Evolutionary conservation across 495 filamentous ascomycete genomes (phyloP), one percentile per base, ranked within the genome.

Genomic region (Lasiosphaeria ovina): DNA sequence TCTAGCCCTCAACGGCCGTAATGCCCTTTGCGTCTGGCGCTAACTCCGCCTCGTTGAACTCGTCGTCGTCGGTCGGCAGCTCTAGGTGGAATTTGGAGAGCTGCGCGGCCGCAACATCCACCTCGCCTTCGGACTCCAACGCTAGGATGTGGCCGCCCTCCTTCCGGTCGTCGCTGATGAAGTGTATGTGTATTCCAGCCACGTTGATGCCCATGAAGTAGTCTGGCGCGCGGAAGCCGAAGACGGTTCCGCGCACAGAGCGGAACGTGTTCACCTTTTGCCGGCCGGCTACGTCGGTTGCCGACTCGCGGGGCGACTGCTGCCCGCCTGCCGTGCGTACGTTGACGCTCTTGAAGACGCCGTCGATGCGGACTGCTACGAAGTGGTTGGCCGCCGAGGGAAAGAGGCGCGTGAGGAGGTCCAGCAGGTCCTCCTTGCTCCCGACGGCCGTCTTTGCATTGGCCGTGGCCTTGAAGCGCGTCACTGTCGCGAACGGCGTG

Each of bases 181-280:
- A 83, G 61, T 84, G 81, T 50, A 82, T 48, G 65, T 84, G 81
- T 48, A 79, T 73, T 2, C 81, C 80, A 10, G 73, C 75, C 0
- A 84, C 78, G 38, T 76, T 76, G 50, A 84, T 70, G 10, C 80
- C 80, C 61, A 75, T 74, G 53, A 73, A 69, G 54, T 75, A 83
- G 35, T 58, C 65, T 10, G 81, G 81, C 40, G 74, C 77, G 53
- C 77, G 65, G 52, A 83, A 82, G 38, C 80, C 81, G 33, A 83
- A 70, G 1, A 84, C 63, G 4, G 72, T 76, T 3, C 81, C 81
- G 9, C 62, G 62, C 24, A 76, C 69, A 4, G 58, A 61, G 14
- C 63, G 40, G 40, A 75, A 78, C 36, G 62, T 69, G 38, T 77
- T 67, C 16, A 71, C 62, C 36, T 65, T 65, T 65, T 83, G 80